Conservation (phyloP, 2,329 filamentous ascomycete species). For the Phialophora tarda region DNA sequence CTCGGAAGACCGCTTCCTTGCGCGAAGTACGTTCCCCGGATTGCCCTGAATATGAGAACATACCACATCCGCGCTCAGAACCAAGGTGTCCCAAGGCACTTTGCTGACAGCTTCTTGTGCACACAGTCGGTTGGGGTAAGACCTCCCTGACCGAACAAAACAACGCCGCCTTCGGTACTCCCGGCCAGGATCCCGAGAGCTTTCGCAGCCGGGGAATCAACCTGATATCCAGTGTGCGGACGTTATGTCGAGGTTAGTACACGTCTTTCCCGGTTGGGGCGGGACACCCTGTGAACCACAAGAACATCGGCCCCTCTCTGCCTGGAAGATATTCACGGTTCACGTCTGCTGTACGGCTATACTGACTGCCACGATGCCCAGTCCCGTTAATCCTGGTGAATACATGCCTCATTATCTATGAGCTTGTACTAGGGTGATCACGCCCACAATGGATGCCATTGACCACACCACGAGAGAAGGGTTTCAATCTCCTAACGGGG, state of each 20-base stretch:
- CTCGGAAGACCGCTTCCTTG: conserved; percentile 92
- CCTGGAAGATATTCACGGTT: neutral
- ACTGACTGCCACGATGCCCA: conserved; percentile 46
- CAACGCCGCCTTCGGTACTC: conserved; percentile 79
- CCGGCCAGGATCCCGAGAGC: conserved; percentile 70
- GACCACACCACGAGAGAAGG: neutral
- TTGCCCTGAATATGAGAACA: neutral
- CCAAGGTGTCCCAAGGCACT: neutral
- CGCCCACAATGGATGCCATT: neutral
- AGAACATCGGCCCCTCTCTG: neutral
- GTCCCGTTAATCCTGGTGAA: conserved; percentile 87
- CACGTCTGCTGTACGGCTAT: neutral
- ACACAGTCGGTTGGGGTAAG: conserved; percentile 76
- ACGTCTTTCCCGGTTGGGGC: neutral
- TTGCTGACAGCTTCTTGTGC: conserved; percentile 25
- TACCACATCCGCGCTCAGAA: neutral
- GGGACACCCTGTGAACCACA: neutral
- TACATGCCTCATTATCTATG: conserved; percentile 80
- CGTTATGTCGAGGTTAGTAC: conserved; percentile 31
- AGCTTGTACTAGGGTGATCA: conserved; percentile 72
- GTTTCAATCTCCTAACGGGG: neutral
- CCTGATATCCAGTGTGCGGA: conserved; percentile 72
- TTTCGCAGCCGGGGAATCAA: conserved; percentile 87
- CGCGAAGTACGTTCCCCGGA: conserved; percentile 58
- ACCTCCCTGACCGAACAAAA: conserved; percentile 46